These are phyloP conservation scores for Madurella mycetomatis DNA, from an alignment of 2,329 filamentous ascomycete species.

Conservation along the genomic window DNA sequence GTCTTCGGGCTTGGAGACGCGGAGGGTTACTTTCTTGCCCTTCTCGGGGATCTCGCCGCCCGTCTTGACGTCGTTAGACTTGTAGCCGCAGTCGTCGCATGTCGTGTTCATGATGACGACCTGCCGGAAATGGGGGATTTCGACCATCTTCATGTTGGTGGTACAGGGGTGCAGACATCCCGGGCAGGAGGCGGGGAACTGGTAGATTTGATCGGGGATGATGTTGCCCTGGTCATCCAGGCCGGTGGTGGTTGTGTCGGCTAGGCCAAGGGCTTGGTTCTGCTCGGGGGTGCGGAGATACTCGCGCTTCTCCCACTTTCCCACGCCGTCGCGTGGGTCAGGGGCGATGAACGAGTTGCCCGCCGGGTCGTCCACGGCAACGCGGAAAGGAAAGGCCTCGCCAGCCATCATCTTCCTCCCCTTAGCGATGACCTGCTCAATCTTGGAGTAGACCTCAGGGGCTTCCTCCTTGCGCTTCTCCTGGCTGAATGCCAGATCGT, in stretches of 20 bases:
- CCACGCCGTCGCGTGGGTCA: conserved; percentile 69
- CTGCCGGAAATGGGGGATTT: conserved; percentile 97
- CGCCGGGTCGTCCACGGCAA: conserved; percentile 83
- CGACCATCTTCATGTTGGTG: conserved; percentile 98
- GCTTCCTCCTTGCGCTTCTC: conserved; percentile 71
- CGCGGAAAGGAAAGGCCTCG: conserved; percentile 76
- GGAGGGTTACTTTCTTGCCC: conserved; percentile 77
- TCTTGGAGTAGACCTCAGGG: conserved; percentile 73
- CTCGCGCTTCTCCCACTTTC: conserved; percentile 84
- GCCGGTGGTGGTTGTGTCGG: conserved; percentile 53
- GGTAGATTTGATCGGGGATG: conserved; percentile 86
- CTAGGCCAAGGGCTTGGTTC: conserved; percentile 78
- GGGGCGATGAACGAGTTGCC: conserved; percentile 98
- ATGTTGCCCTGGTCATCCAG: conserved; percentile 67
- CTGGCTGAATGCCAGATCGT: conserved; percentile 78
- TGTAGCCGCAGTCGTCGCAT: conserved; percentile 88
- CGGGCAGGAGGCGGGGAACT: conserved; percentile 86
- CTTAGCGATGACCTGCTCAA: conserved; percentile 70
- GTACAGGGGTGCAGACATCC: conserved; percentile 81
- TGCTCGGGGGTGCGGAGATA: conserved; percentile 80
- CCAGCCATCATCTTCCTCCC: conserved; percentile 74
- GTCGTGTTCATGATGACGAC: conserved; percentile 93
- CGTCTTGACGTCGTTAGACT: conserved; percentile 96
- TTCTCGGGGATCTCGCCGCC: conserved; percentile 85
- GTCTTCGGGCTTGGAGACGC: conserved; percentile 65